phyloP scores from a whole-genome alignment of 805 yeast genomes.

The Starmerella lactis-condensi region DNA sequence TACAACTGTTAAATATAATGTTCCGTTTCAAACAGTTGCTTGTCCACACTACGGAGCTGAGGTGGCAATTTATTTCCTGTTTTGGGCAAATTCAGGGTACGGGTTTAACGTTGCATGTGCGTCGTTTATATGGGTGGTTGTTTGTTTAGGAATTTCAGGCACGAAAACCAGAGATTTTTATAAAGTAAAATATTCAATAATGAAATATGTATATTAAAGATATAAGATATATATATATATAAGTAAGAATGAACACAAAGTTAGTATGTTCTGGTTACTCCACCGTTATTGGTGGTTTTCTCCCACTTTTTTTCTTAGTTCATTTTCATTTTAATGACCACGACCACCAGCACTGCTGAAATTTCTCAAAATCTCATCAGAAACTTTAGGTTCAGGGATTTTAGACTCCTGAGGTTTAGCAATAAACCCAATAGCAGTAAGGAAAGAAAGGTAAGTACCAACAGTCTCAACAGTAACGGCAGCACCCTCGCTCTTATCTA shows the following conservation, averaged over 20 bases:
- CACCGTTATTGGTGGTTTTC: too few relatives aligned
- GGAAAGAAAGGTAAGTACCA: conserved; percentile 63
- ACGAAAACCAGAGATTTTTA: conserved; percentile 31
- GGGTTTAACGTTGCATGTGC: conserved; percentile 8
- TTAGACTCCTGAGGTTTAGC: conserved; percentile 38
- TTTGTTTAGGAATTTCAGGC: conserved; percentile 35
- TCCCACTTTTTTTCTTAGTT: background rate
- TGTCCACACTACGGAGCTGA: conserved; percentile 54
- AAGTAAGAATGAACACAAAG: background rate
- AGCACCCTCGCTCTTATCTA: conserved; percentile 46
- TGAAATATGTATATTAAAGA: background rate
- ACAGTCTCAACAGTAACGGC: conserved; percentile 55
- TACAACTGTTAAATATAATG: conserved; percentile 32
- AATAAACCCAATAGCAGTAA: conserved; percentile 63
- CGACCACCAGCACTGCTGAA: conserved; percentile 26
- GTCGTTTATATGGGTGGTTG: conserved; percentile 20
- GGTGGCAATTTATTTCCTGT: conserved; percentile 29
- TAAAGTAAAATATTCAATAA: conserved; percentile 8
- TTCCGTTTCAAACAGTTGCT: conserved; percentile 25
- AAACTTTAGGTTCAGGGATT: conserved; percentile 26
- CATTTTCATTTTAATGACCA: conserved; percentile 7
- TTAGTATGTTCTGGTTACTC: too few relatives aligned
- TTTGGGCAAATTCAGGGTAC: conserved; percentile 12
- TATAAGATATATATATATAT: background rate
- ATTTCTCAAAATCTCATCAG: conserved; percentile 24